Evolutionary conservation across 345 rosid genomes (phyloP).

Genomic region (Ceriops decandra): DNA sequence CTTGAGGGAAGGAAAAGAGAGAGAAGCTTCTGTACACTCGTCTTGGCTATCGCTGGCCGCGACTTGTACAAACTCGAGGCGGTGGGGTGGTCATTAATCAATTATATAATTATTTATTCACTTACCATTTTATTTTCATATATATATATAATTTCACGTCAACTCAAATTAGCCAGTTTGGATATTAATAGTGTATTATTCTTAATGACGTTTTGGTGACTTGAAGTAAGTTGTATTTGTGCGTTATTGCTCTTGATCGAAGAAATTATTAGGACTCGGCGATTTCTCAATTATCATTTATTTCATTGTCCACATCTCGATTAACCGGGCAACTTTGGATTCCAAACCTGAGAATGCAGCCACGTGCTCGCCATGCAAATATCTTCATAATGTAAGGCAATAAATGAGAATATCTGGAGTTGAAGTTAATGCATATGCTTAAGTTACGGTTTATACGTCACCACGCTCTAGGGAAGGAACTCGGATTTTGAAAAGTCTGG

Average conservation of each 20-base stretch:
- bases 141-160: too few species aligned
- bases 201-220: too few species aligned
- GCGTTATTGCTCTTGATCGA: too few species aligned
- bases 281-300: neutral
- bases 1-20: neutral
- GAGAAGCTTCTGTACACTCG: neutral
- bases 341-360: slow-evolving; percentile 2
- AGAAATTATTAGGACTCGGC: too few species aligned
- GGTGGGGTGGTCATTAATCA: neutral
- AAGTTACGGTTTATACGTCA: too few species aligned
- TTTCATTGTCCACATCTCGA: neutral
- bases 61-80: neutral
- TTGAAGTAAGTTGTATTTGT: too few species aligned
- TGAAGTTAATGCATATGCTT: neutral
- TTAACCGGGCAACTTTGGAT: neutral
- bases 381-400: slow-evolving; percentile 1
- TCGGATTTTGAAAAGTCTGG: too few species aligned
- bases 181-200: too few species aligned
- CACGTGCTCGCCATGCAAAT: slow-evolving; percentile 29
- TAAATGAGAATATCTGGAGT: neutral
- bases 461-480: too few species aligned
- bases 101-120: too few species aligned
- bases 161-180: too few species aligned
- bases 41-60: slow-evolving; percentile 5
- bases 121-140: too few species aligned